phyloP scores from a whole-genome alignment of 257 asterid species.

The Thymus quinquecostatus region DNA sequence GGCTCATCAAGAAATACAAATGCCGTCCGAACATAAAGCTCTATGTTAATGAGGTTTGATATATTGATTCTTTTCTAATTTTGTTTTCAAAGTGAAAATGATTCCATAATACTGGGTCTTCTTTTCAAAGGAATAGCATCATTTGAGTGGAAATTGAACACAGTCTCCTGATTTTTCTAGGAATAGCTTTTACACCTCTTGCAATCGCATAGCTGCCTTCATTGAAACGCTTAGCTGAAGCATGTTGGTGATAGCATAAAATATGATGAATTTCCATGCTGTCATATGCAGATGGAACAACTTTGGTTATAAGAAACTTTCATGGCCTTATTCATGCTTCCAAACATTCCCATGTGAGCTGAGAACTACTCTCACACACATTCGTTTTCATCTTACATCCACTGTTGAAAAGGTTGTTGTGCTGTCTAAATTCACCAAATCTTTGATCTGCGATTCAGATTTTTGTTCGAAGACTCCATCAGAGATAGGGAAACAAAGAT shows the following conservation, averaged over 20 bases:
- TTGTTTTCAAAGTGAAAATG: not conserved
- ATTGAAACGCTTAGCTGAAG: constrained; percentile 25
- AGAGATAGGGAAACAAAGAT: constrained; percentile 30
- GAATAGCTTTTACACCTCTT: not conserved
- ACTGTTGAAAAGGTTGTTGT: constrained; percentile 23
- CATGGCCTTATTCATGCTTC: not conserved
- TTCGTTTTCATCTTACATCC: constrained; percentile 17
- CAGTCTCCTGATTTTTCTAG: constrained; percentile 9
- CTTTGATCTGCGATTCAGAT: constrained; percentile 22
- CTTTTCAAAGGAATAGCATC: constrained; percentile 9
- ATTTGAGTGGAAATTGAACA: constrained; percentile 25
- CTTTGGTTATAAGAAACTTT: constrained; percentile 6
- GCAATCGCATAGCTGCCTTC: constrained; percentile 16
- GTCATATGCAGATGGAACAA: constrained; percentile 26
- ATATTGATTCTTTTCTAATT: not conserved
- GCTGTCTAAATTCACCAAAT: constrained; percentile 22
- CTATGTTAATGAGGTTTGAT: not conserved
- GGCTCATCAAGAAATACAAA: too few relatives aligned
- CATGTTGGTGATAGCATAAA: constrained; percentile 19
- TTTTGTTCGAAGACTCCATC: constrained; percentile 29
- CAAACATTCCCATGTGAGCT: constrained; percentile 6
- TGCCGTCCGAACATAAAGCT: too few relatives aligned
- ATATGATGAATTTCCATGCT: constrained; percentile 25
- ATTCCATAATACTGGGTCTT: constrained; percentile 11
- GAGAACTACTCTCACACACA: constrained; percentile 6